Evolutionary conservation across 495 filamentous ascomycete genomes (phyloP).

Genomic region (Neurospora pannonica): DNA sequence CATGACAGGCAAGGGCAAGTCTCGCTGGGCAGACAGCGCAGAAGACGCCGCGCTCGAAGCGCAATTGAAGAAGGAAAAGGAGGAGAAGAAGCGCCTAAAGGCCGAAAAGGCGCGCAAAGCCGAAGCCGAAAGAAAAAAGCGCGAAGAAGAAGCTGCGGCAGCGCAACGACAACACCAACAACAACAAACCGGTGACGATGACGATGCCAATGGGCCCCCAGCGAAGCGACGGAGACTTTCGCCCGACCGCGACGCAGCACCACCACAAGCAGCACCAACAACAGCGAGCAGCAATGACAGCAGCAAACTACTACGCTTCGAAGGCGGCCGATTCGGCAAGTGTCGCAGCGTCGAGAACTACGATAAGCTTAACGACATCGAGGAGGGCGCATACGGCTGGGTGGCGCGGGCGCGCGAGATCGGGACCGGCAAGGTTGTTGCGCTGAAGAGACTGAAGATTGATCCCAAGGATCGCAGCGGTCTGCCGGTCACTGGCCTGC

Average conservation of each 20-base stretch:
- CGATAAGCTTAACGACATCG: conserved; percentile 89
- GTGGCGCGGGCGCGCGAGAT: conserved; percentile 79
- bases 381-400: conserved; percentile 93
- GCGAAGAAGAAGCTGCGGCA: conserved; percentile 17
- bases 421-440: conserved; percentile 76
- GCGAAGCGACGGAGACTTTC: conserved; percentile 47
- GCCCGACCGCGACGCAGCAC: conserved; percentile 23
- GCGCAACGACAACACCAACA: conserved; percentile 2
- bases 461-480: conserved; percentile 68
- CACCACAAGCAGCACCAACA: conserved; percentile 3
- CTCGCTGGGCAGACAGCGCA: conserved; percentile 78
- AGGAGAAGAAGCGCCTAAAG: conserved; percentile 78
- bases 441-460: conserved; percentile 91
- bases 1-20: conserved; percentile 60
- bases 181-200: conserved; percentile 18
- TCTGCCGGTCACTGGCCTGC: conserved; percentile 82
- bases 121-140: conserved; percentile 46
- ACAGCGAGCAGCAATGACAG: conserved; percentile 13
- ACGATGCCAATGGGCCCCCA: conserved; percentile 33
- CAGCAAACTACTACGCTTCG: conserved; percentile 58
- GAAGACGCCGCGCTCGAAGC: conserved; percentile 66
- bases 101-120: conserved; percentile 72
- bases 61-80: conserved; percentile 74
- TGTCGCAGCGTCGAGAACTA: conserved; percentile 82
- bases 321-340: conserved; percentile 54